Evolutionary conservation across 208 protist genomes (phyloP).

Genomic region (Wallacemonas sp.): DNA sequence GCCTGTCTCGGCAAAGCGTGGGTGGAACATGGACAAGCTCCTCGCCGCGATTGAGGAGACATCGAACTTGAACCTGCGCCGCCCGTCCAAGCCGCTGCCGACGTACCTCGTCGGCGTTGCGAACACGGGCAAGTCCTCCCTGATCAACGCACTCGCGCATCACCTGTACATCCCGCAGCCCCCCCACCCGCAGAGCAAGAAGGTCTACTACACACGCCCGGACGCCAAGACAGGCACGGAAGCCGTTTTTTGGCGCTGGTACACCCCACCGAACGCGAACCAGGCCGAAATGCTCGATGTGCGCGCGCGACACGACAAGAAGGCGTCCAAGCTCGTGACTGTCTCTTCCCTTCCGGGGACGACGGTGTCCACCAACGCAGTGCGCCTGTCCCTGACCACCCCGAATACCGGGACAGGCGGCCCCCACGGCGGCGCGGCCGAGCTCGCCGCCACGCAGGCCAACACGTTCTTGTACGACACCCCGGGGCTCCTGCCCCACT

Average conservation of each 20-base stretch:
- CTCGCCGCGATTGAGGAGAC: constrained; percentile 68
- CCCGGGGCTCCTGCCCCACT: constrained; percentile 87
- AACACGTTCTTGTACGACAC: constrained; percentile 87
- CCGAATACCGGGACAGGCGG: too few relatives aligned
- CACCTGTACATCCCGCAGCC: constrained; percentile 84
- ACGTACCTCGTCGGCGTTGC: constrained; percentile 91
- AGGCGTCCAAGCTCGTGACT: constrained; percentile 88
- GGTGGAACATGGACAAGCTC: constrained; percentile 87
- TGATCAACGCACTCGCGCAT: constrained; percentile 91
- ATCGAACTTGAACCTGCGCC: constrained; percentile 82
- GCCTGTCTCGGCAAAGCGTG: constrained; percentile 86
- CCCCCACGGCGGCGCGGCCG: too few relatives aligned
- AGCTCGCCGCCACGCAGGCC: too few relatives aligned
- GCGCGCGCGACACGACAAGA: constrained; percentile 83
- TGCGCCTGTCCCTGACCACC: constrained; percentile 56
- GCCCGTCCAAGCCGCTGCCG: constrained; percentile 66
- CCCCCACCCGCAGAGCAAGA: constrained; percentile 85
- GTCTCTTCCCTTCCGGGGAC: constrained; percentile 89
- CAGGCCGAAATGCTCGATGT: constrained; percentile 91
- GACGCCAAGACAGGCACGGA: constrained; percentile 62
- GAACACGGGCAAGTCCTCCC: constrained; percentile 93
- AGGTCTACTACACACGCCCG: constrained; percentile 84
- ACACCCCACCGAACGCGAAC: constrained; percentile 88
- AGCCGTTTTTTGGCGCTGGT: constrained; percentile 86
- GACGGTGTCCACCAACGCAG: constrained; percentile 81